Percentiles rank a stretch among this genome's conserved stretches.
phyloP scores from a whole-genome alignment of 345 rosid genomes.

The Salix viminalis region DNA sequence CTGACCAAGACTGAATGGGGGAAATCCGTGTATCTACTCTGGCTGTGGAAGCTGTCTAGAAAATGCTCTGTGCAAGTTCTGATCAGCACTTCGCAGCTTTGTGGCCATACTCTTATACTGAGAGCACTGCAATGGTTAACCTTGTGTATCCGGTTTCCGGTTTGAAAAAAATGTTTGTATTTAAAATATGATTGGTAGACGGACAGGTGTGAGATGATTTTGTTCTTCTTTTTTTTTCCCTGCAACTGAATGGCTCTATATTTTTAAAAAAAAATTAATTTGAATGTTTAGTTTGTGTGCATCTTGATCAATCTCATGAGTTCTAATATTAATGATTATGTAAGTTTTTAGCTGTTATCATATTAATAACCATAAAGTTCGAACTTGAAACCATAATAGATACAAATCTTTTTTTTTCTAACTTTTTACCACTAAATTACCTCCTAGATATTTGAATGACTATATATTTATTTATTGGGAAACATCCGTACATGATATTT shows the following conservation, averaged over 20 bases:
- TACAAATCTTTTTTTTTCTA: too few species aligned
- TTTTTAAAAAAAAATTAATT: too few species aligned
- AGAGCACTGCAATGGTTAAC: conserved; percentile 11
- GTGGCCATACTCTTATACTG: conserved; percentile 33
- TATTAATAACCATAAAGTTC: too few species aligned
- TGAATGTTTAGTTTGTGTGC: too few species aligned
- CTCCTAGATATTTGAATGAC: too few species aligned
- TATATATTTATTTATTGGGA: too few species aligned
- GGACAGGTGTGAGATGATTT: conserved; percentile 7
- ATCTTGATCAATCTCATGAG: too few species aligned
- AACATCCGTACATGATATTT: too few species aligned
- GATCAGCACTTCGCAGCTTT: conserved; percentile 11
- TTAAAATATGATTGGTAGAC: conserved; percentile 25
- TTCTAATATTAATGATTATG: accelerated
- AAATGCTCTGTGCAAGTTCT: background rate
- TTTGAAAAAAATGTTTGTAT: background rate
- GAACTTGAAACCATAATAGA: too few species aligned
- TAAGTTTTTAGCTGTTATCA: too few species aligned
- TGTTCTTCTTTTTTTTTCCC: background rate
- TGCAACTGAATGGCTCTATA: too few species aligned
- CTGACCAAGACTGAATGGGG: conserved; percentile 17
- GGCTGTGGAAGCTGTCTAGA: background rate
- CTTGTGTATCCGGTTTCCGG: conserved; percentile 28
- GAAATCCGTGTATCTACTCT: background rate
- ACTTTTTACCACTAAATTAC: too few species aligned